Conservation (phyloP, 1,139 yeast genomes). For the Geotrichum bryndzae region DNA sequence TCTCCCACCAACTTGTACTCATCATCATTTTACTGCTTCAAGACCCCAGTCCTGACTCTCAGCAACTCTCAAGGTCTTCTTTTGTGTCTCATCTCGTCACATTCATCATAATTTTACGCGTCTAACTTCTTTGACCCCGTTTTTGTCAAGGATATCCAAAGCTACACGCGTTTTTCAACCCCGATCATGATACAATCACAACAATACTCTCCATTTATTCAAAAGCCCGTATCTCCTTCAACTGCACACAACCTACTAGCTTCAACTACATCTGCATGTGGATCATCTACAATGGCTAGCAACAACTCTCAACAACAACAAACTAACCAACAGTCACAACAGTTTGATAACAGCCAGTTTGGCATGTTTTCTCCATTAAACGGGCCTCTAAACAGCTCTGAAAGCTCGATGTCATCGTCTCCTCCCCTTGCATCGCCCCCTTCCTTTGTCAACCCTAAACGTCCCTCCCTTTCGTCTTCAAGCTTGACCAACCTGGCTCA, state of each 20-base stretch:
- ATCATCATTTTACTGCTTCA: not conserved
- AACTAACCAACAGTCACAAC: not conserved
- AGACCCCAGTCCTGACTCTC: not conserved
- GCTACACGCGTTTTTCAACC: not conserved
- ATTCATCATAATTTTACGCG: not conserved
- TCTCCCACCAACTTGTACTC: not conserved
- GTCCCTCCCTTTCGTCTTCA: slow-evolving; percentile 5
- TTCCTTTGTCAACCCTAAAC: not conserved
- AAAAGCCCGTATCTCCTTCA: slow-evolving; percentile 13
- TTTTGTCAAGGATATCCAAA: not conserved
- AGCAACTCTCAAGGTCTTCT: not conserved
- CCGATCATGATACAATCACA: slow-evolving; percentile 14
- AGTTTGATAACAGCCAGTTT: slow-evolving; percentile 6
- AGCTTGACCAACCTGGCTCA: not conserved
- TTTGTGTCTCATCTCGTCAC: not conserved
- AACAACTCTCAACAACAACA: slow-evolving; percentile 1
- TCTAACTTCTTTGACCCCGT: not conserved
- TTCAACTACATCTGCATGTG: not conserved
- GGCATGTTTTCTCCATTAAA: slow-evolving; percentile 13
- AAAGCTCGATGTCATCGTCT: slow-evolving; percentile 4
- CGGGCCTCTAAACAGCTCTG: slow-evolving; percentile 3
- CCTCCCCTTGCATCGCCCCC: slow-evolving; percentile 11
- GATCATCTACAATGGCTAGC: not conserved
- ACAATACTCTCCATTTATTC: slow-evolving; percentile 11
- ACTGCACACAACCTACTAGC: slow-evolving; percentile 1